Percentiles rank a stretch among this genome's conserved stretches.
These are phyloP conservation scores for Wickerhamiella alocasiicola DNA, from an alignment of 805 yeast species.

Conservation along the genomic window DNA sequence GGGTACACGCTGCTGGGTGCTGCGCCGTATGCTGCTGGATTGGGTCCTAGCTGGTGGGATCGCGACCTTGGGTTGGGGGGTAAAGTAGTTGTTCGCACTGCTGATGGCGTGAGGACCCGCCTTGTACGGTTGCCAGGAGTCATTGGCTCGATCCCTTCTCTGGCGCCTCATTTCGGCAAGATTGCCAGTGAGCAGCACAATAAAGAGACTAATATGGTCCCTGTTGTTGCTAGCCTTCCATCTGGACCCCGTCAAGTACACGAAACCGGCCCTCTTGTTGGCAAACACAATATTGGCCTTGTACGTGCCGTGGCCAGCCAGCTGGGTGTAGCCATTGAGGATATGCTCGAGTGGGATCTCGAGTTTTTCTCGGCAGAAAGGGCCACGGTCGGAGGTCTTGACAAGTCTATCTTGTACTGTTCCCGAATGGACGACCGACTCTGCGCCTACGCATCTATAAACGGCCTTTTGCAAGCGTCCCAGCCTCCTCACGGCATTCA, in stretches of 20 bases:
- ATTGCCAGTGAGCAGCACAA: conserved; percentile 49
- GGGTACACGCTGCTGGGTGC: conserved; percentile 67
- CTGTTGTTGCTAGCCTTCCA: conserved; percentile 34
- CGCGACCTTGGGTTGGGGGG: conserved; percentile 78
- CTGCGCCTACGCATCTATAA: conserved; percentile 61
- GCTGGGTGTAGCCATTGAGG: conserved; percentile 43
- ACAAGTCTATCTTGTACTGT: conserved; percentile 58
- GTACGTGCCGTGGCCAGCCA: conserved; percentile 53
- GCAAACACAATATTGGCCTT: conserved; percentile 51
- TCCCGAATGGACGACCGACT: conserved; percentile 77
- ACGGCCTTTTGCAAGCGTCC: conserved; percentile 42
- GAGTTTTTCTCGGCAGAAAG: conserved; percentile 70
- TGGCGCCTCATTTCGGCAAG: conserved; percentile 73
- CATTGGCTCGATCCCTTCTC: conserved; percentile 62
- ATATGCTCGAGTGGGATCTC: conserved; percentile 55
- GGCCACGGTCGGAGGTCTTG: conserved; percentile 63
- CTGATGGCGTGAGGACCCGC: conserved; percentile 28
- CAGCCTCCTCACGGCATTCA: conserved; percentile 28
- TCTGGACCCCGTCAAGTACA: conserved; percentile 31
- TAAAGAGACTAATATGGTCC: conserved; percentile 61
- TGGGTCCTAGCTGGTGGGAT: conserved; percentile 57
- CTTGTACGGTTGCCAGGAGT: conserved; percentile 26
- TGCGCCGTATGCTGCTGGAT: conserved; percentile 68
- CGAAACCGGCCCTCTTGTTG: conserved; percentile 43
- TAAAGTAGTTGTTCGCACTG: conserved; percentile 41